Conservation (phyloP, 2,329 filamentous ascomycete species). For the Botryosphaeria dothidea region DNA sequence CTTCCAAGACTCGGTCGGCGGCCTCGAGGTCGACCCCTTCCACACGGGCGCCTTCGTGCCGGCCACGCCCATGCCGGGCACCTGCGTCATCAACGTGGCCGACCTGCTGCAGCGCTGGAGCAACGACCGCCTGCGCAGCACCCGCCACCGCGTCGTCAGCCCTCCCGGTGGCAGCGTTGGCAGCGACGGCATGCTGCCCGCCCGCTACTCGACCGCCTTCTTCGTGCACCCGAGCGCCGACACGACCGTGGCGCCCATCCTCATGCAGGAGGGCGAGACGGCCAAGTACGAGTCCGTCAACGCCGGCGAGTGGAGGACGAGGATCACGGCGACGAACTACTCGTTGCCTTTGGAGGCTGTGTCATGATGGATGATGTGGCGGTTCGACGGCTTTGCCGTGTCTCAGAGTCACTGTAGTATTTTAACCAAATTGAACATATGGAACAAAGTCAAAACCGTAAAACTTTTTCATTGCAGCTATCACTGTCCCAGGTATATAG, state of each 20-base stretch:
- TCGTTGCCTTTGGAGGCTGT: conserved; percentile 22
- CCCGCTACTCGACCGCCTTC: conserved; percentile 83
- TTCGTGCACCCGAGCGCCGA: conserved; percentile 87
- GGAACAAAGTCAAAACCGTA: no score
- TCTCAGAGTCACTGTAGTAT: no score
- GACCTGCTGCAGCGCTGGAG: conserved; percentile 85
- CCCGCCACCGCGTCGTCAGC: conserved; percentile 85
- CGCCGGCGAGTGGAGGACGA: conserved; percentile 77
- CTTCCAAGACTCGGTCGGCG: conserved; percentile 38
- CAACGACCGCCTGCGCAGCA: conserved; percentile 88
- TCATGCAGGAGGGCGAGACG: conserved; percentile 52
- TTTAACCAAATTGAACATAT: no score
- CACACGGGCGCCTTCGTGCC: conserved; percentile 72
- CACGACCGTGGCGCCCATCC: conserved; percentile 60
- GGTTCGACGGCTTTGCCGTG: no score
- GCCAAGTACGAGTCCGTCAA: conserved; percentile 74
- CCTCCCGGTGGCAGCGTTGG: conserved; percentile 59
- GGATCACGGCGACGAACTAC: conserved; percentile 72
- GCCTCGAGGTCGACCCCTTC: conserved; percentile 60
- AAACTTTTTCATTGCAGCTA: neutral
- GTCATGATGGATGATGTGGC: neutral
- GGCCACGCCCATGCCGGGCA: conserved; percentile 76
- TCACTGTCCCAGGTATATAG: no score
- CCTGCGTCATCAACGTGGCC: conserved; percentile 85
- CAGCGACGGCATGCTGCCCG: conserved; percentile 59